Percentiles rank a stretch among this genome's conserved stretches.
Evolutionary conservation across 2,329 filamentous ascomycete genomes (phyloP).

Genomic region (Claviceps citrina): DNA sequence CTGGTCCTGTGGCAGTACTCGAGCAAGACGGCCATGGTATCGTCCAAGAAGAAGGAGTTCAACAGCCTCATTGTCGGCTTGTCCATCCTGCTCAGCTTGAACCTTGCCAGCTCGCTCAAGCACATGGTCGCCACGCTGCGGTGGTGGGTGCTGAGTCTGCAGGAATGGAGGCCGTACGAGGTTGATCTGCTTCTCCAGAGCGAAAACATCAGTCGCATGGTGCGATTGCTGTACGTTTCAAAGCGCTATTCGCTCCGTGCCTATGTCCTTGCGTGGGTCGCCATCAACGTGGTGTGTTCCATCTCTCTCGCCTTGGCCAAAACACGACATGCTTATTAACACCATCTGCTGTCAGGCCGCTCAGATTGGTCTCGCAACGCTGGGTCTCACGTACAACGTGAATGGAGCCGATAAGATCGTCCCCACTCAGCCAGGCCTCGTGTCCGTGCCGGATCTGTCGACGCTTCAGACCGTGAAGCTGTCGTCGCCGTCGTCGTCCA

Average conservation of each 20-base stretch:
- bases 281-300: slow-evolving; percentile 12
- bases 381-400: slow-evolving; percentile 27
- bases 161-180: slow-evolving; percentile 23
- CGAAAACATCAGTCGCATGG: slow-evolving; percentile 13
- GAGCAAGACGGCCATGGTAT: slow-evolving; percentile 15
- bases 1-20: slow-evolving; percentile 16
- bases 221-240: slow-evolving; percentile 9
- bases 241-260: slow-evolving; percentile 7
- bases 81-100: slow-evolving; percentile 26
- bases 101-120: slow-evolving; percentile 27
- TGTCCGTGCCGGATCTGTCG: slow-evolving; percentile 23
- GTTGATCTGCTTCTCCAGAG: slow-evolving; percentile 12
- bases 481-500: slow-evolving; percentile 8
- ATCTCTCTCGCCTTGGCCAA: no score
- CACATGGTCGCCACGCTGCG: slow-evolving; percentile 27
- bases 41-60: slow-evolving; percentile 23
- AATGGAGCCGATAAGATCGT: slow-evolving; percentile 21
- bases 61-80: slow-evolving; percentile 29
- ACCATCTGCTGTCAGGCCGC: slow-evolving; percentile 16
- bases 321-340: no score
- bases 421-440: slow-evolving; percentile 18
- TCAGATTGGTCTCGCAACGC: slow-evolving; percentile 27
- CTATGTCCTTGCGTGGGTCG: slow-evolving; percentile 11
- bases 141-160: slow-evolving; percentile 29
- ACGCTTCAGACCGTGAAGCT: slow-evolving; percentile 18